These are phyloP conservation scores for Herpotrichia juniperi DNA, from an alignment of 2,329 filamentous ascomycete genomes.

Conservation along the genomic window DNA sequence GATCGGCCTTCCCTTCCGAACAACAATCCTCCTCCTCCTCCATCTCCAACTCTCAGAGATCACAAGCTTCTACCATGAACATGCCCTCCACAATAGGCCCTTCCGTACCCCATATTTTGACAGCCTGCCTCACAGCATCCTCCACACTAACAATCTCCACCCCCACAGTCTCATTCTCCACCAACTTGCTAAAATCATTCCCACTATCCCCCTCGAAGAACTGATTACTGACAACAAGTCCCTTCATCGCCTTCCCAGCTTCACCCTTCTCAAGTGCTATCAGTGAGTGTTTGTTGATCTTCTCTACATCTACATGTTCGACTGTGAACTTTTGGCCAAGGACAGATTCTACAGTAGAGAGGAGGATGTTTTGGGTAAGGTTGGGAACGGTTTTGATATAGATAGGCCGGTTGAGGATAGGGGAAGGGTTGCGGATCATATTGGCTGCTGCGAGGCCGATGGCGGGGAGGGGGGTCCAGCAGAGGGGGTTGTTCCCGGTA, in stretches of 20 bases:
- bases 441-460: conserved; percentile 33
- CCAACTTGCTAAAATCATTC: conserved; percentile 29
- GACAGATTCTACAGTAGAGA: conserved; percentile 28
- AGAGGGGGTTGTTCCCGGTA: conserved; percentile 31
- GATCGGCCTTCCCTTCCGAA: not conserved
- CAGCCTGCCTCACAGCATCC: conserved; percentile 32
- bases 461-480: conserved; percentile 38
- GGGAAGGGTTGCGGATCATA: conserved; percentile 34
- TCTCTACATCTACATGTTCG: conserved; percentile 32
- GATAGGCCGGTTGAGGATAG: conserved; percentile 32
- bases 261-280: conserved; percentile 36
- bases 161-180: conserved; percentile 38
- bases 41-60: conserved; percentile 1
- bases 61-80: conserved; percentile 35
- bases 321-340: conserved; percentile 26
- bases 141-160: conserved; percentile 30
- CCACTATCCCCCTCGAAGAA: conserved; percentile 39
- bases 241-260: conserved; percentile 32
- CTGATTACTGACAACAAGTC: conserved; percentile 36
- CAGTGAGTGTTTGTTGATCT: conserved; percentile 34
- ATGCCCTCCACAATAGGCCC: conserved; percentile 31
- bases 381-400: conserved; percentile 30
- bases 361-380: conserved; percentile 35
- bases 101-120: conserved; percentile 30
- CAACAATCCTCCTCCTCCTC: not conserved